A percentile compares a stretch with the other conserved stretches of the same genome.
Conservation (phyloP, 371 early-diverging fungal genomes). For the Rhizopus sp. region DNA sequence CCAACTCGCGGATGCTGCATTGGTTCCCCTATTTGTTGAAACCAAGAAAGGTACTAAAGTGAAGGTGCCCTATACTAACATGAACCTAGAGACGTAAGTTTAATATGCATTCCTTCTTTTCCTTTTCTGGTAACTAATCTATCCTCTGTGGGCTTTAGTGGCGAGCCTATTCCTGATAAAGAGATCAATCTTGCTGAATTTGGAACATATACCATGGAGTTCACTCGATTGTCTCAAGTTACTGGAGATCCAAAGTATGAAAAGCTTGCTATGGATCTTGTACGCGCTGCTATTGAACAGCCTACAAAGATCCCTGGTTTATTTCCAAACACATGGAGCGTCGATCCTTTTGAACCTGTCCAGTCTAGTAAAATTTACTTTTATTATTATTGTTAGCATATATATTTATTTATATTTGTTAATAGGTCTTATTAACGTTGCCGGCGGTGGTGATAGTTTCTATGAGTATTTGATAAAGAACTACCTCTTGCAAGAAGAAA, state of each 20-base stretch:
- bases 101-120: not conserved
- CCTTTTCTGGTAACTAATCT: not conserved
- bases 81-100: conserved; percentile 57
- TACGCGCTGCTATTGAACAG: conserved; percentile 36
- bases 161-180: conserved; percentile 8
- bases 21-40: conserved; percentile 72
- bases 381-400: not conserved
- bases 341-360: conserved; percentile 29
- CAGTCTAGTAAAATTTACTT: conserved; percentile 16
- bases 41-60: conserved; percentile 42
- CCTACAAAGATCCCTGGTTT: conserved; percentile 54
- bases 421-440: conserved; percentile 46
- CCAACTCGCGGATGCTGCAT: conserved; percentile 67
- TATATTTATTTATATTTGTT: not conserved
- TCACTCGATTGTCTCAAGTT: conserved; percentile 72
- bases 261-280: conserved; percentile 51
- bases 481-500: conserved; percentile 56
- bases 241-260: conserved; percentile 64
- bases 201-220: conserved; percentile 85
- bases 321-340: conserved; percentile 42
- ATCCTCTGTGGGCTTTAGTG: conserved; percentile 1
- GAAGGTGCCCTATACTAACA: conserved; percentile 75
- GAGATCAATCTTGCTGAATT: conserved; percentile 68
- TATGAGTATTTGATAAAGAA: conserved; percentile 82
- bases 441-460: conserved; percentile 80